phyloP scores from a whole-genome alignment of 2,329 filamentous ascomycete species.

The Microdochium trichocladiopsis region DNA sequence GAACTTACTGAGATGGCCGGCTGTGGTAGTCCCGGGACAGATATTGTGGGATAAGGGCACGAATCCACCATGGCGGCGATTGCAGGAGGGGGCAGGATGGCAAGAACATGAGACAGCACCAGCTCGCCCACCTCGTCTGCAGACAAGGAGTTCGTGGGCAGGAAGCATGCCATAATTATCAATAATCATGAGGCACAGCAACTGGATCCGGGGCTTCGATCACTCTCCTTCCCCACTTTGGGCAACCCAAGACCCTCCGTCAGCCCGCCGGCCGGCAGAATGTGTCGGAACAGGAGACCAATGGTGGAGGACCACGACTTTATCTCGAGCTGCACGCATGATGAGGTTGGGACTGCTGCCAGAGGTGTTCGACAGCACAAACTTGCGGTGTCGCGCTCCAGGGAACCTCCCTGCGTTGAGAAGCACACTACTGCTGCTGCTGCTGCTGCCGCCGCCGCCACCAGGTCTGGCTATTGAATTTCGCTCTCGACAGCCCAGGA shows the following conservation, averaged over 20 bases:
- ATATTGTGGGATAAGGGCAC: too few relatives aligned
- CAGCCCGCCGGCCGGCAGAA: neutral
- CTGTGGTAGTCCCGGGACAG: too few relatives aligned
- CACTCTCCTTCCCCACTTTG: neutral
- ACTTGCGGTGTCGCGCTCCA: too few relatives aligned
- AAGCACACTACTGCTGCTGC: too few relatives aligned
- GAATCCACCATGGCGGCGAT: too few relatives aligned
- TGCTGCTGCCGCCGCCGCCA: too few relatives aligned
- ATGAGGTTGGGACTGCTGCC: neutral
- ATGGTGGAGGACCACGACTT: neutral
- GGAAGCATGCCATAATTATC: neutral
- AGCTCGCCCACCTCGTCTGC: neutral
- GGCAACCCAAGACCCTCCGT: neutral
- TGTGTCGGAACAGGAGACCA: neutral
- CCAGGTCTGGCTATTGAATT: too few relatives aligned
- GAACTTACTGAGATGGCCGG: too few relatives aligned
- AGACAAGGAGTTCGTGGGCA: neutral
- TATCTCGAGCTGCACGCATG: neutral
- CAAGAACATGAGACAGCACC: neutral
- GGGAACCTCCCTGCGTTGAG: too few relatives aligned
- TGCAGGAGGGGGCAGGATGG: too few relatives aligned
- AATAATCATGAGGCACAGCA: neutral
- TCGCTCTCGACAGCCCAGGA: too few relatives aligned
- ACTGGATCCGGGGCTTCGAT: neutral
- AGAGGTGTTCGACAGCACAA: neutral